Evolutionary conservation across 805 yeast genomes (phyloP).

Genomic region (Citeromyces nyonsensis): DNA sequence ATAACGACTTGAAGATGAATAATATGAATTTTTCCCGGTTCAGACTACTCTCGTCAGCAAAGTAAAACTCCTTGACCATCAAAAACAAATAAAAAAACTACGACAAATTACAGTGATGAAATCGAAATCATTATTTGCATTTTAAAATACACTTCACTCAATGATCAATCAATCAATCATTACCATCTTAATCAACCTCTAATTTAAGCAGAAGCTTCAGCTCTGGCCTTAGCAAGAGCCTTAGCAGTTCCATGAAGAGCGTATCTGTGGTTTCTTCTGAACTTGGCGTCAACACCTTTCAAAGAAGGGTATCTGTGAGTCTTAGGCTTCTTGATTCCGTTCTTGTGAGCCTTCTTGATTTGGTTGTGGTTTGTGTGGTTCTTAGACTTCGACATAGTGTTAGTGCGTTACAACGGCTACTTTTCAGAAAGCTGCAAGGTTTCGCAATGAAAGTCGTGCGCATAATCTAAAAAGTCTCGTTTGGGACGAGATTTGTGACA

Average conservation of each 20-base stretch:
- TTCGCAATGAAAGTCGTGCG: too few relatives aligned
- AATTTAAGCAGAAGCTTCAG: conserved; percentile 8
- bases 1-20: too few relatives aligned
- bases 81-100: too few relatives aligned
- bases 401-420: conserved; percentile 3
- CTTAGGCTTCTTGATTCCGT: conserved; percentile 99
- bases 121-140: too few relatives aligned
- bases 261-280: conserved; percentile 98
- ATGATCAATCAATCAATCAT: background rate
- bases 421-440: too few relatives aligned
- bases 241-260: conserved; percentile 96
- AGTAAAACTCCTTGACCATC: too few relatives aligned
- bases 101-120: too few relatives aligned
- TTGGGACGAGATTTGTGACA: too few relatives aligned
- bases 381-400: conserved; percentile 95
- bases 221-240: conserved; percentile 67
- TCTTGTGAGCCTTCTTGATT: conserved; percentile 98
- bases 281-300: conserved; percentile 98
- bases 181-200: background rate
- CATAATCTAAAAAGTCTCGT: too few relatives aligned
- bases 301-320: conserved; percentile 95
- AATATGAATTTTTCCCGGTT: too few relatives aligned
- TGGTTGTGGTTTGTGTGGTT: conserved; percentile 99
- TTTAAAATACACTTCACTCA: too few relatives aligned
- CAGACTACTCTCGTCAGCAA: too few relatives aligned